A percentile compares a stretch with the other conserved stretches of the same genome.
phyloP scores from a whole-genome alignment of 305 asterid genomes.

The Fraxinus albicans region DNA sequence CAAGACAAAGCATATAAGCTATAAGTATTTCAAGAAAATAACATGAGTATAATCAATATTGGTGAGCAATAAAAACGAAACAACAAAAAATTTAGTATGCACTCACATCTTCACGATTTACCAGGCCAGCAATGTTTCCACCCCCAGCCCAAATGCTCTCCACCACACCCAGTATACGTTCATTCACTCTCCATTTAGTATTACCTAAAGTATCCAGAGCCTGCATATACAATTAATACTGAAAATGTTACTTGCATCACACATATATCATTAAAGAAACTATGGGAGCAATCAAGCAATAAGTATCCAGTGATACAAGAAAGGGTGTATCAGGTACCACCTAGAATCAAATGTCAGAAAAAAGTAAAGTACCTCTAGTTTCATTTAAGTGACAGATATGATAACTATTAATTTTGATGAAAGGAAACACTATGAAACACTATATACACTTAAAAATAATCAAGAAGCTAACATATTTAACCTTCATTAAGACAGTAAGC shows the following conservation, averaged over 20 bases:
- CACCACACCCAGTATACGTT: constrained; percentile 66
- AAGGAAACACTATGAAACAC: background rate
- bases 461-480: constrained; percentile 13
- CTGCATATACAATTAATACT: constrained; percentile 36
- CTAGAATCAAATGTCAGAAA: constrained; percentile 15
- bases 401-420: background rate
- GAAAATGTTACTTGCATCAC: background rate
- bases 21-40: constrained; percentile 13
- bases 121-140: constrained; percentile 85
- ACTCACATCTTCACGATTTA: constrained; percentile 80
- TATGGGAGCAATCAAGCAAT: constrained; percentile 7
- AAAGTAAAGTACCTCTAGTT: background rate
- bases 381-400: constrained; percentile 10
- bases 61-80: constrained; percentile 2
- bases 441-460: constrained; percentile 7
- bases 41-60: background rate
- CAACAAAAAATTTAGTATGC: constrained; percentile 10
- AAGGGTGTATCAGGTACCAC: constrained; percentile 3
- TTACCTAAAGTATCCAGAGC: constrained; percentile 92
- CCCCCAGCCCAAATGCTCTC: constrained; percentile 91
- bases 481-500: constrained; percentile 1
- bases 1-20: constrained; percentile 13
- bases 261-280: constrained; percentile 12
- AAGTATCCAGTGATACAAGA: constrained; percentile 17
- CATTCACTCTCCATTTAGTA: constrained; percentile 92